phyloP scores from a whole-genome alignment of 2,329 filamentous ascomycete genomes.

The Fusarium sp. region DNA sequence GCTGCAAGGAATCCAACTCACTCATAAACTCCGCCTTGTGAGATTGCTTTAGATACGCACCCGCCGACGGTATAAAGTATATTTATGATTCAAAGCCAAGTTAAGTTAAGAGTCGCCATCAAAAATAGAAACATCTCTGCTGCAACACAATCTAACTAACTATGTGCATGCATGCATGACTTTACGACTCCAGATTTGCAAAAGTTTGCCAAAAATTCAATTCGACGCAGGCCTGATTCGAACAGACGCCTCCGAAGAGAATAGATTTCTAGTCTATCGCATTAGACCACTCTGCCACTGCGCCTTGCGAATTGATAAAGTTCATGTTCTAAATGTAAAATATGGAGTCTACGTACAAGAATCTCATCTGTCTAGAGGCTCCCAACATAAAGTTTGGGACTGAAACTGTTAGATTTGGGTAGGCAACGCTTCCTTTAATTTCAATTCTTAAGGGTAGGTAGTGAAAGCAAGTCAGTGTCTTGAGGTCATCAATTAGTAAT shows the following conservation, averaged over 20 bases:
- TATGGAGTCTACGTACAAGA: not conserved
- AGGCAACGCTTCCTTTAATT: no score
- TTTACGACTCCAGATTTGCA: no score
- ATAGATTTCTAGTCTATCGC: slow-evolving; percentile 45
- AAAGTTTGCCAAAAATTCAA: slow-evolving; percentile 17
- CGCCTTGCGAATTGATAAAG: slow-evolving; percentile 24
- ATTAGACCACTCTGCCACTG: slow-evolving; percentile 45
- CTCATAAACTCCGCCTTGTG: not conserved
- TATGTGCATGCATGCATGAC: no score
- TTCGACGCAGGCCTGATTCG: slow-evolving; percentile 43
- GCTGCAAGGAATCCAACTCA: not conserved
- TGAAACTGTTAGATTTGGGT: no score
- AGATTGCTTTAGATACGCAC: not conserved
- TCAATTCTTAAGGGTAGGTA: no score
- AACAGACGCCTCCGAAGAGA: slow-evolving; percentile 44
- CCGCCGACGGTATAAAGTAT: slow-evolving; percentile 5
- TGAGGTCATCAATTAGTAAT: no score
- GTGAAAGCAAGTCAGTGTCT: no score
- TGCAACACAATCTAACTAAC: not conserved
- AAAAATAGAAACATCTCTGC: not conserved
- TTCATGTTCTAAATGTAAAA: fast-evolving
- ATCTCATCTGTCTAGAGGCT: not conserved
- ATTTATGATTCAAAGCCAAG: not conserved
- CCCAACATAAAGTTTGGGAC: no score
- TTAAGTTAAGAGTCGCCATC: not conserved